Percentiles rank a stretch among this genome's conserved stretches.
Conservation (phyloP, 495 filamentous ascomycete species). For the Penicillium coffeae region DNA sequence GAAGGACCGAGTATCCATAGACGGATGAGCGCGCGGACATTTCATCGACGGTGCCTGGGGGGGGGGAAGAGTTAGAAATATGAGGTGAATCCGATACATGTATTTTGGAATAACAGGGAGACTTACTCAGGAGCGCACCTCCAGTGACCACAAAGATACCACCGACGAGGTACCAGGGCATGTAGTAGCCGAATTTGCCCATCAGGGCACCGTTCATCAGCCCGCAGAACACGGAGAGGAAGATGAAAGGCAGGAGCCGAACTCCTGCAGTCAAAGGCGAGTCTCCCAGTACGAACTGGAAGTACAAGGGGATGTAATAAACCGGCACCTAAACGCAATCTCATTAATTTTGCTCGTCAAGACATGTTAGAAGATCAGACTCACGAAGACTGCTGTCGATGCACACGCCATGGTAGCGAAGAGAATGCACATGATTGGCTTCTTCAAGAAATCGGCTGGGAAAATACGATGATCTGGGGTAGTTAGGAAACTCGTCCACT, state of each 20-base stretch:
- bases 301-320: slow-evolving; percentile 49
- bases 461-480: slow-evolving; percentile 45
- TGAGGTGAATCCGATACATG: neutral
- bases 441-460: slow-evolving; percentile 42
- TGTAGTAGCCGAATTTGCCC: slow-evolving; percentile 49
- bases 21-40: neutral
- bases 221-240: slow-evolving; percentile 43
- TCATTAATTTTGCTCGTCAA: neutral
- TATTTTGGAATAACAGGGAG: neutral
- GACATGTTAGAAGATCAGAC: neutral
- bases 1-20: slow-evolving; percentile 34
- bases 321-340: slow-evolving; percentile 22
- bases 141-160: slow-evolving; percentile 49
- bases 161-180: slow-evolving; percentile 53
- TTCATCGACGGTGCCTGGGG: slow-evolving; percentile 13
- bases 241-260: slow-evolving; percentile 55
- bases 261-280: slow-evolving; percentile 48
- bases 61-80: no score
- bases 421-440: slow-evolving; percentile 30
- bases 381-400: slow-evolving; percentile 14
- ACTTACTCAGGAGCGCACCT: slow-evolving; percentile 45
- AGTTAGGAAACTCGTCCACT: slow-evolving; percentile 50
- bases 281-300: slow-evolving; percentile 54
- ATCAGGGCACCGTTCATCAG: slow-evolving; percentile 51
- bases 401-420: slow-evolving; percentile 21